phyloP scores from a whole-genome alignment of 257 asterid genomes.

The Solanum pimpinellifolium region DNA sequence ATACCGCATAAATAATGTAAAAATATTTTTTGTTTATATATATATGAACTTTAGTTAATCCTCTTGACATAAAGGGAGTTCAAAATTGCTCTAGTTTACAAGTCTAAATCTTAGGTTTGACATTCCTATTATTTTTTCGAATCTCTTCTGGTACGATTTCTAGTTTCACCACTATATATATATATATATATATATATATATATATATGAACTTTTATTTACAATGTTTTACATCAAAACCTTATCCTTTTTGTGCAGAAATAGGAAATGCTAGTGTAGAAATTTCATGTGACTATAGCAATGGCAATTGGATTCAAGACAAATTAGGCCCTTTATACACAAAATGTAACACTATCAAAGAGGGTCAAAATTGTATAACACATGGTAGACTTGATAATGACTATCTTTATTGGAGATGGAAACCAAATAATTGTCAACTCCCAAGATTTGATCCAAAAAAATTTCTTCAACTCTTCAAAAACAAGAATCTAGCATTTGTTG shows the following conservation, averaged over 20 bases:
- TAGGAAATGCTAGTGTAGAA: neutral
- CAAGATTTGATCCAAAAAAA: slow-evolving; percentile 37
- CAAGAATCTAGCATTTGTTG: slow-evolving; percentile 72
- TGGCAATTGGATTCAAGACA: slow-evolving; percentile 46
- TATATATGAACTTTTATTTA: neutral
- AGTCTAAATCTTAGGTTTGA: neutral
- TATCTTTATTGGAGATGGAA: slow-evolving; percentile 72
- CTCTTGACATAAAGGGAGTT: neutral
- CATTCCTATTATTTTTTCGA: neutral
- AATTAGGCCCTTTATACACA: slow-evolving; percentile 43
- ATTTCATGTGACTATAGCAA: slow-evolving; percentile 46
- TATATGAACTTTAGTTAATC: neutral
- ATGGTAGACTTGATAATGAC: slow-evolving; percentile 55
- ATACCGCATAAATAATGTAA: rapidly evolving
- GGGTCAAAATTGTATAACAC: slow-evolving; percentile 58
- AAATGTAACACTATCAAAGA: slow-evolving; percentile 51
- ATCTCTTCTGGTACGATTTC: neutral
- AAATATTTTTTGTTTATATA: neutral
- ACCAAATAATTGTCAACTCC: slow-evolving; percentile 52
- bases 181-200: neutral
- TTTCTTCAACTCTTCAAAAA: slow-evolving; percentile 42
- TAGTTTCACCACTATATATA: neutral
- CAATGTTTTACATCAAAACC: neutral
- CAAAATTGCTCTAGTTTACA: neutral
- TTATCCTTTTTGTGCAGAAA: slow-evolving; percentile 1